Evolutionary conservation across 2,329 filamentous ascomycete genomes (phyloP).

Genomic region (Nigrospora sphaerica): DNA sequence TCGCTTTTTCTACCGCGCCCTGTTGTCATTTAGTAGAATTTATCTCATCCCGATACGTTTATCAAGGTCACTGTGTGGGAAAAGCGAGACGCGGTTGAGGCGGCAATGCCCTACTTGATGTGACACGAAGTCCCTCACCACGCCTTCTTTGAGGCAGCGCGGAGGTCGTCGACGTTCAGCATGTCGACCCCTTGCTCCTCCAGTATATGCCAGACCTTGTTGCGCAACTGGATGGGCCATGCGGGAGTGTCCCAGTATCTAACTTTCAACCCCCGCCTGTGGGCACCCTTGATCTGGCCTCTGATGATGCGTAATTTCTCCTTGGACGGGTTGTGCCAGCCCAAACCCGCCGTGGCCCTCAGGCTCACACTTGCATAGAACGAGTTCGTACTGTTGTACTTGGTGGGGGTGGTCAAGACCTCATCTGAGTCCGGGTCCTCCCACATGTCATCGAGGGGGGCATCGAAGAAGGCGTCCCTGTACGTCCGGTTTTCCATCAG

Average conservation of each 20-base stretch:
- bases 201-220: conserved; percentile 49
- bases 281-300: conserved; percentile 33
- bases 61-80: too few species aligned
- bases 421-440: conserved; percentile 24
- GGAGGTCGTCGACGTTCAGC: conserved; percentile 55
- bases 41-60: too few species aligned
- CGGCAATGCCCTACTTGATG: too few species aligned
- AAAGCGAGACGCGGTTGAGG: too few species aligned
- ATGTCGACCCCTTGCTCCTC: conserved; percentile 51
- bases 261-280: conserved; percentile 44
- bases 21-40: too few species aligned
- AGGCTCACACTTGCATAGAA: conserved; percentile 55
- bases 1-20: too few species aligned
- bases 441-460: conserved; percentile 41
- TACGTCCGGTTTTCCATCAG: conserved; percentile 45
- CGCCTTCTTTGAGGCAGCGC: conserved; percentile 31
- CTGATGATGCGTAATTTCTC: conserved; percentile 32
- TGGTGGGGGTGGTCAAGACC: not conserved
- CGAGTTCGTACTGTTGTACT: conserved; percentile 43
- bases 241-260: conserved; percentile 54
- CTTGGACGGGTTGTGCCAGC: conserved; percentile 31
- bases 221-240: conserved; percentile 47
- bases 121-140: conserved; percentile 21
- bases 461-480: conserved; percentile 61
- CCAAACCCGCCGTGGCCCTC: conserved; percentile 37